A percentile compares a stretch with the other conserved stretches of the same genome.
Conservation (phyloP, 2,329 filamentous ascomycete genomes). For the Fusarium hainanense region DNA sequence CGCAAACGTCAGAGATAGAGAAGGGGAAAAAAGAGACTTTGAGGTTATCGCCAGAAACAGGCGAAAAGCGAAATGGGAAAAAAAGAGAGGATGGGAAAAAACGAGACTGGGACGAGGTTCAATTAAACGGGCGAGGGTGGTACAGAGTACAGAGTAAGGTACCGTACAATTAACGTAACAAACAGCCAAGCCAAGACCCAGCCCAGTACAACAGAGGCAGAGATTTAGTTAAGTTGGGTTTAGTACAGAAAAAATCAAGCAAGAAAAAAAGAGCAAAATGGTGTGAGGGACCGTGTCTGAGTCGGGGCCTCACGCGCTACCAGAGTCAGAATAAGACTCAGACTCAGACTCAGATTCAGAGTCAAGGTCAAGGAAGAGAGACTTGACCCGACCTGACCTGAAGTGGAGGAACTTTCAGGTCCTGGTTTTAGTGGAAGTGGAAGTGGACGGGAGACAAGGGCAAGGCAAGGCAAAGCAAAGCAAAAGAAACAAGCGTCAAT, state of each 20-base stretch:
- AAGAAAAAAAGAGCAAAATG: slow-evolving; percentile 26
- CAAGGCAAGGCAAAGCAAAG: background rate
- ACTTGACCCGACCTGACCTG: slow-evolving; percentile 1
- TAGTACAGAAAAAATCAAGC: slow-evolving; percentile 15
- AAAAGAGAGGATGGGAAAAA: slow-evolving; percentile 25
- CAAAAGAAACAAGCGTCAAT: slow-evolving; percentile 29
- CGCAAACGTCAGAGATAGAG: slow-evolving; percentile 19
- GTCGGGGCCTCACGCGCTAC: slow-evolving; percentile 42
- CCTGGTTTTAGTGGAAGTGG: slow-evolving; percentile 26
- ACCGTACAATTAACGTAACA: slow-evolving; percentile 20
- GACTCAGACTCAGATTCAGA: slow-evolving; percentile 3
- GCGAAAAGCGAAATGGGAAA: slow-evolving; percentile 19
- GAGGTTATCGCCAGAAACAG: slow-evolving; percentile 30
- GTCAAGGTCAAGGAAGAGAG: slow-evolving; percentile 21
- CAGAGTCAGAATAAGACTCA: slow-evolving; percentile 17
- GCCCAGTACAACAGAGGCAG: slow-evolving; percentile 2
- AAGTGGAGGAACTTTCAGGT: slow-evolving; percentile 25
- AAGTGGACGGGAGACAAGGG: slow-evolving; percentile 15
- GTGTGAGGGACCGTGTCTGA: slow-evolving; percentile 43
- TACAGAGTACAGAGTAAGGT: slow-evolving; percentile 1
- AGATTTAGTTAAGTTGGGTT: slow-evolving; percentile 16
- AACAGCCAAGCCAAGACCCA: background rate
- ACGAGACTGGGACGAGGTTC: slow-evolving; percentile 20
- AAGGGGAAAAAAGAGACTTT: slow-evolving; percentile 1
- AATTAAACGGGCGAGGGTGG: slow-evolving; percentile 29